Conservation (phyloP, 371 early-diverging fungal species). For the Apophysomyces ossiformis region DNA sequence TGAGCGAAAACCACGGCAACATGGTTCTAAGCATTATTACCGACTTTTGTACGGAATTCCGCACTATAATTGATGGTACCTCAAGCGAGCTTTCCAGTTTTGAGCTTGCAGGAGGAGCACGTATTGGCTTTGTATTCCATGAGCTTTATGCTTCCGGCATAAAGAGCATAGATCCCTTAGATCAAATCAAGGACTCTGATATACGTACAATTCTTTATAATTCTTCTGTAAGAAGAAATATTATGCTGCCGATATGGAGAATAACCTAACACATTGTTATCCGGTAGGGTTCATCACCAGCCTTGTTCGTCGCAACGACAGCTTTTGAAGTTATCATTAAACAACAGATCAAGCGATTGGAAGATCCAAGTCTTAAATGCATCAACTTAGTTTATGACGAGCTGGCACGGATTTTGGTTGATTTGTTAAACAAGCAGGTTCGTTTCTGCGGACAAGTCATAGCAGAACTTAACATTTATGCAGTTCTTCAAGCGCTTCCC, state of each 20-base stretch:
- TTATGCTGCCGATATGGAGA: background rate
- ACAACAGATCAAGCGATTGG: conserved; percentile 95
- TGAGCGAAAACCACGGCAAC: conserved; percentile 79
- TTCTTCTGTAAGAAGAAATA: conserved; percentile 72
- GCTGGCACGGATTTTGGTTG: conserved; percentile 89
- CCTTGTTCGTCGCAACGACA: conserved; percentile 95
- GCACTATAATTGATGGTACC: conserved; percentile 92
- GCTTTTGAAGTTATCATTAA: conserved; percentile 98
- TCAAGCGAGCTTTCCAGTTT: conserved; percentile 89
- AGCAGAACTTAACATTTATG: background rate
- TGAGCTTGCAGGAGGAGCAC: conserved; percentile 98
- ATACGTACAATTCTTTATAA: conserved; percentile 98
- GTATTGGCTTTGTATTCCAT: conserved; percentile 98
- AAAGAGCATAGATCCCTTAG: conserved; percentile 93
- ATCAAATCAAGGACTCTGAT: conserved; percentile 96
- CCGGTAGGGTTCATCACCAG: conserved; percentile 88
- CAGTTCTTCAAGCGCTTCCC: conserved; percentile 95
- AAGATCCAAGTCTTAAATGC: conserved; percentile 95
- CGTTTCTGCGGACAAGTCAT: background rate
- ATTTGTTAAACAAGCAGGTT: conserved; percentile 87
- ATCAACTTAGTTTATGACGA: conserved; percentile 95
- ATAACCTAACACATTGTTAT: background rate
- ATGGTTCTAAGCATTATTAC: conserved; percentile 94
- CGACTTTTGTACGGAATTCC: conserved; percentile 95
- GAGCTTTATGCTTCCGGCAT: conserved; percentile 92